Conservation (phyloP, 208 protist genomes). For the Perkinsela sp. region DNA sequence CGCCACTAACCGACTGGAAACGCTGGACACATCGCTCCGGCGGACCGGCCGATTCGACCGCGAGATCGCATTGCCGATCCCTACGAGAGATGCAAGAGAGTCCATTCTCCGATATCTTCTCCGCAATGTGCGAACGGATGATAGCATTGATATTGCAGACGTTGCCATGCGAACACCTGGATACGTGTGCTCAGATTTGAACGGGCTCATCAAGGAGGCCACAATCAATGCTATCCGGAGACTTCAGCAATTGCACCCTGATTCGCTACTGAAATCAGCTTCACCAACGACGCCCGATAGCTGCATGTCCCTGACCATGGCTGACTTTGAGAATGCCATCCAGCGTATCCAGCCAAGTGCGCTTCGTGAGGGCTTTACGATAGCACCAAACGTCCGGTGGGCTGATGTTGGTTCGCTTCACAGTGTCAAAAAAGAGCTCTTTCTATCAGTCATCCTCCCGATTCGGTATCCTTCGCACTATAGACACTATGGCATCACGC, state of each 20-base stretch:
- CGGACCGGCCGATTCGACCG: constrained; percentile 87
- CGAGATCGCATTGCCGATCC: constrained; percentile 84
- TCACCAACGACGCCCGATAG: constrained; percentile 8
- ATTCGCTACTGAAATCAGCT: constrained; percentile 7
- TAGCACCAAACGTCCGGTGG: constrained; percentile 86
- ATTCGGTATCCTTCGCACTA: constrained; percentile 67
- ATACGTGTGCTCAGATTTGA: constrained; percentile 89
- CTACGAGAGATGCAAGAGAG: constrained; percentile 59
- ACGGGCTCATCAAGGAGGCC: constrained; percentile 75
- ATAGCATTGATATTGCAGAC: constrained; percentile 69
- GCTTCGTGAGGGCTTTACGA: constrained; percentile 81
- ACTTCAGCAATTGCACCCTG: constrained; percentile 34
- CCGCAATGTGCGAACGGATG: constrained; percentile 30
- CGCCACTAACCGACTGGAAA: constrained; percentile 78
- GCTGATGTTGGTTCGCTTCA: constrained; percentile 84
- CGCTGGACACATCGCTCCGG: constrained; percentile 78
- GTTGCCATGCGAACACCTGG: constrained; percentile 79
- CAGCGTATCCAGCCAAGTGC: constrained; percentile 84
- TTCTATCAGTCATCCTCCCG: constrained; percentile 60
- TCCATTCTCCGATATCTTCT: constrained; percentile 60
- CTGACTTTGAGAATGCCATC: constrained; percentile 57
- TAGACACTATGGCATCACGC: constrained; percentile 46
- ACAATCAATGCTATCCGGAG: constrained; percentile 54
- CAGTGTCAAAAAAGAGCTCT: constrained; percentile 68
- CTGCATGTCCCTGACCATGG: constrained; percentile 23